Evolutionary conservation across 176 grass and related monocot genomes (phyloP).

Genomic region (Rhynchospora pubera): DNA sequence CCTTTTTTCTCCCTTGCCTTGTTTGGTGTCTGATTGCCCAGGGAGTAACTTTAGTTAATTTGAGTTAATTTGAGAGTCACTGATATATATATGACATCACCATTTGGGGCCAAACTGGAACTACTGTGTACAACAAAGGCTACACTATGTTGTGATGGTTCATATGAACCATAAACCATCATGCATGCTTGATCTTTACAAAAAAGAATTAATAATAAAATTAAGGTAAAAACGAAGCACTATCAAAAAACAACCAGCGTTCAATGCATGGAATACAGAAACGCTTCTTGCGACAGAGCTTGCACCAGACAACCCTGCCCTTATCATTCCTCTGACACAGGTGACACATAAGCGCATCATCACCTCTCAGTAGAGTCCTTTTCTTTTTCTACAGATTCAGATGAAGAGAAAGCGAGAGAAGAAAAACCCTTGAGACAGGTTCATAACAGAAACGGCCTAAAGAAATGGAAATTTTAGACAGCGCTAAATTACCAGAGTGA

Average conservation of each 20-base stretch:
- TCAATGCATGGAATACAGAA: constrained; percentile 48
- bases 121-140: background rate
- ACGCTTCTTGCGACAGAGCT: constrained; percentile 37
- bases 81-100: background rate
- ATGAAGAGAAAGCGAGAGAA: background rate
- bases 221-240: background rate
- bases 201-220: too few relatives aligned
- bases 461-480: background rate
- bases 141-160: background rate
- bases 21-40: background rate
- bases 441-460: background rate
- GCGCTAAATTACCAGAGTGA: background rate
- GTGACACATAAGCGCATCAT: constrained; percentile 59
- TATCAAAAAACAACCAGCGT: constrained; percentile 28
- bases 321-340: constrained; percentile 63
- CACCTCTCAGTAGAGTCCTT: constrained; percentile 16
- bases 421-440: background rate
- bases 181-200: background rate
- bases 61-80: background rate
- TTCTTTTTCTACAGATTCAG: constrained; percentile 18
- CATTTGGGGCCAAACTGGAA: background rate
- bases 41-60: background rate
- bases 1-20: background rate
- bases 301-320: constrained; percentile 40
- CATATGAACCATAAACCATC: background rate